Conservation (phyloP, 2,329 filamentous ascomycete species). For the Talaromyces sp. region DNA sequence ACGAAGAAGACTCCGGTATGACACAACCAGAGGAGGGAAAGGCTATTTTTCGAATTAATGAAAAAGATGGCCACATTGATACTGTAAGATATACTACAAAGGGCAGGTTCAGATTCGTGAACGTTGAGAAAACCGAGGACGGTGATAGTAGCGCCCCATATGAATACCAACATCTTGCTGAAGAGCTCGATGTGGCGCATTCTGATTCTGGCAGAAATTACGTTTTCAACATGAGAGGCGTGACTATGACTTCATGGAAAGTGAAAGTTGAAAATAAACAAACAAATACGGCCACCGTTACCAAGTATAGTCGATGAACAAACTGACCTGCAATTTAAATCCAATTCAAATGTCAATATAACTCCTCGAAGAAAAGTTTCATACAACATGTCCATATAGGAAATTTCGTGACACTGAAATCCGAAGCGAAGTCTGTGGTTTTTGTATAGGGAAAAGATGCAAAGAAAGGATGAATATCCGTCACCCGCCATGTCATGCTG, state of each 20-base stretch:
- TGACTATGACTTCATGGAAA: constrained; percentile 28
- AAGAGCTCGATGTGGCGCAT: not conserved
- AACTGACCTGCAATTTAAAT: not conserved
- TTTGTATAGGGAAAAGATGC: not conserved
- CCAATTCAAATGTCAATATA: constrained; percentile 5
- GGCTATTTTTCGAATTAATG: not conserved
- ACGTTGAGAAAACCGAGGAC: not conserved
- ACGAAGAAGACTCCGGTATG: not conserved
- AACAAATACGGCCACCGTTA: not conserved
- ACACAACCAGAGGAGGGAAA: not conserved
- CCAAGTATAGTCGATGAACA: constrained; percentile 3
- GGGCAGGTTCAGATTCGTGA: not conserved
- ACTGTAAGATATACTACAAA: not conserved
- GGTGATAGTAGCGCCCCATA: not conserved
- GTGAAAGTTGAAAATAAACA: not conserved
- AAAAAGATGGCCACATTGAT: not conserved
- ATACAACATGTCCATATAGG: not conserved
- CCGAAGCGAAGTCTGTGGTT: not conserved
- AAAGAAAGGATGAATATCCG: not conserved
- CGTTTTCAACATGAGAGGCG: constrained; percentile 28
- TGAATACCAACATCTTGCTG: constrained; percentile 11
- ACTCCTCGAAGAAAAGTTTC: constrained; percentile 10
- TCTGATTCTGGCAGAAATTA: constrained; percentile 19
- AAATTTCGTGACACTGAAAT: not conserved
- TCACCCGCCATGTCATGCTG: not conserved